Conservation (phyloP, 1,284 basidiomycete genomes). For the Pholiota adiposa region DNA sequence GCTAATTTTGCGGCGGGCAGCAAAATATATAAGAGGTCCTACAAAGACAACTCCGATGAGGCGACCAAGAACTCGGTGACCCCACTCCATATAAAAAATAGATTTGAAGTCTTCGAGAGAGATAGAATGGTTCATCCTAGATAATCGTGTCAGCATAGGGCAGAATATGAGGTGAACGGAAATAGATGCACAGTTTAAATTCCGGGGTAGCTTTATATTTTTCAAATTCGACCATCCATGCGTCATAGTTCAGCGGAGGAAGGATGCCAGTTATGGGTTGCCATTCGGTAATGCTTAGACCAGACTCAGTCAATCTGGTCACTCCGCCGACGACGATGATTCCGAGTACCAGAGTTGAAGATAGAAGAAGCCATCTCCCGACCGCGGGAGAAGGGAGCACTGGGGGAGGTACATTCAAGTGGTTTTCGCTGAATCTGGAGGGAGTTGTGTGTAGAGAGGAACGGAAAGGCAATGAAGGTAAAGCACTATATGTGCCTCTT, state of each 20-base stretch:
- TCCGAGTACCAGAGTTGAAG: conserved; percentile 85
- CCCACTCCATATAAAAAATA: conserved; percentile 99
- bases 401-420: conserved; percentile 39
- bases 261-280: conserved; percentile 89
- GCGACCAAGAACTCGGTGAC: conserved; percentile 92
- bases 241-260: conserved; percentile 76
- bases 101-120: conserved; percentile 91
- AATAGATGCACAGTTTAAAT: conserved; percentile 79
- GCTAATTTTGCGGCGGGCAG: conserved; percentile 69
- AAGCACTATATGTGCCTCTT: neutral
- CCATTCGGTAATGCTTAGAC: conserved; percentile 99
- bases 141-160: conserved; percentile 8
- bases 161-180: neutral
- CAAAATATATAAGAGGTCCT: conserved; percentile 82
- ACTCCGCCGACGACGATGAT: conserved; percentile 97
- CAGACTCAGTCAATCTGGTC: conserved; percentile 96
- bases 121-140: conserved; percentile 88
- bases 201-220: conserved; percentile 98
- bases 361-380: conserved; percentile 82
- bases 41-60: conserved; percentile 86
- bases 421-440: conserved; percentile 9
- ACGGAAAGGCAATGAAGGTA: neutral
- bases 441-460: conserved; percentile 10
- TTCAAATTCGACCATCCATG: conserved; percentile 92
- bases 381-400: conserved; percentile 78